A percentile compares a stretch with the other conserved stretches of the same genome.
phyloP scores from a whole-genome alignment of 2,329 filamentous ascomycete genomes.

The Endothia cerciana region DNA sequence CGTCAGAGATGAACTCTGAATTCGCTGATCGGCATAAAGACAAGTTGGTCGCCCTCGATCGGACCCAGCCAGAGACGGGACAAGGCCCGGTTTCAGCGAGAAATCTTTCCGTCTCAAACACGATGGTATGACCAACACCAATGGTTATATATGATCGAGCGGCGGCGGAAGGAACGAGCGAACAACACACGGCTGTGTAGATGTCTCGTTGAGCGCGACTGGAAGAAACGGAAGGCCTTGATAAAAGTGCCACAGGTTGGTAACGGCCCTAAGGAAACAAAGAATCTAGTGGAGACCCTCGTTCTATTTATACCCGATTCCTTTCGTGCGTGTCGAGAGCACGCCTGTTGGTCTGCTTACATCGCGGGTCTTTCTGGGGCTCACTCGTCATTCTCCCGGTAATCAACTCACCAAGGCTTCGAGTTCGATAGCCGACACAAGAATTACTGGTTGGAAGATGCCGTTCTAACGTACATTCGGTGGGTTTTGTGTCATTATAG shows the following conservation, averaged over 20 bases:
- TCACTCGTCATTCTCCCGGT: conserved; percentile 1
- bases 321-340: conserved; percentile 1
- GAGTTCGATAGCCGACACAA: not conserved
- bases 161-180: not conserved
- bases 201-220: not conserved
- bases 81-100: not conserved
- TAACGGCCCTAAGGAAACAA: not conserved
- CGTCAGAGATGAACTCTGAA: conserved; percentile 48
- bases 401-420: not conserved
- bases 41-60: too few relatives aligned
- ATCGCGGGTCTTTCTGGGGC: not conserved
- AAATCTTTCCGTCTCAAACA: not conserved
- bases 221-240: not conserved
- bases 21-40: not conserved
- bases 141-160: not conserved
- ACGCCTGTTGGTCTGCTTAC: not conserved
- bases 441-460: not conserved
- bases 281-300: conserved; percentile 11
- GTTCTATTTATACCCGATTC: conserved; percentile 26
- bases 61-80: not conserved
- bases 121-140: not conserved
- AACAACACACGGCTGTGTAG: not conserved
- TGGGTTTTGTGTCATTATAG: not conserved
- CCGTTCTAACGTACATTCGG: not conserved
- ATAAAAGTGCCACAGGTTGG: not conserved